Conservation (phyloP, 495 filamentous ascomycete species). For the Aspergillus sparsus region DNA sequence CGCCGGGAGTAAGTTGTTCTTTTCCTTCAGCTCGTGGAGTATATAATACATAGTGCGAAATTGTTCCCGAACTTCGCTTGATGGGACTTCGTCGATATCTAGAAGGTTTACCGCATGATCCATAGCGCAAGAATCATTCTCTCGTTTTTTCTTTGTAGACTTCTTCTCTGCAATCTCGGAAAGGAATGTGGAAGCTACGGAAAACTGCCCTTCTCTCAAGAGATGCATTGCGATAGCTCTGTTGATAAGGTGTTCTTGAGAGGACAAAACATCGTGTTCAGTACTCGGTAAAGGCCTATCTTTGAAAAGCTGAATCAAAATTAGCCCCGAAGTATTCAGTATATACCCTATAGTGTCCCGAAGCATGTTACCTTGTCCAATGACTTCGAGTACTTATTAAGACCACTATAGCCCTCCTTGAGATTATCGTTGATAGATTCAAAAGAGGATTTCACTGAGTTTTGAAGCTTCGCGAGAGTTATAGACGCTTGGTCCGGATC, state of each 20-base stretch:
- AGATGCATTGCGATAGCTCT: conserved; percentile 95
- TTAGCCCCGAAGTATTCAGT: conserved; percentile 5
- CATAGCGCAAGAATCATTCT: conserved; percentile 15
- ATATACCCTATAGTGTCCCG: not conserved
- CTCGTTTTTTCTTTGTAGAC: conserved; percentile 18
- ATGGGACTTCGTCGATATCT: conserved; percentile 60
- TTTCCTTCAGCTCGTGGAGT: conserved; percentile 68
- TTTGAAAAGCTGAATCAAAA: conserved; percentile 67
- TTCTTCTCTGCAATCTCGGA: conserved; percentile 54
- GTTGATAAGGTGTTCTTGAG: conserved; percentile 76
- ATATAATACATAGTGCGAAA: conserved; percentile 92
- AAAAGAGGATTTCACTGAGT: conserved; percentile 73
- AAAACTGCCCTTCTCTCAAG: conserved; percentile 89
- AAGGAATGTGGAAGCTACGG: conserved; percentile 79
- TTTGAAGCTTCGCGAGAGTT: conserved; percentile 80
- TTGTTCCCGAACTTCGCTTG: conserved; percentile 67
- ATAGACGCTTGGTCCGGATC: conserved; percentile 70
- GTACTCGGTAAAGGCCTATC: conserved; percentile 70
- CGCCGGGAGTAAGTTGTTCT: conserved; percentile 73
- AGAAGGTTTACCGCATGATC: conserved; percentile 30
- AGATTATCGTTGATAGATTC: conserved; percentile 76
- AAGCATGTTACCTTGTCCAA: conserved; percentile 68
- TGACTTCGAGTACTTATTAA: conserved; percentile 79
- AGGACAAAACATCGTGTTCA: conserved; percentile 78
- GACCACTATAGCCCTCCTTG: conserved; percentile 73